Evolutionary conservation across 1,139 yeast species (phyloP), one percentile per base, ranked within the genome.

Genomic region (Suhomyces bolitotheri): DNA sequence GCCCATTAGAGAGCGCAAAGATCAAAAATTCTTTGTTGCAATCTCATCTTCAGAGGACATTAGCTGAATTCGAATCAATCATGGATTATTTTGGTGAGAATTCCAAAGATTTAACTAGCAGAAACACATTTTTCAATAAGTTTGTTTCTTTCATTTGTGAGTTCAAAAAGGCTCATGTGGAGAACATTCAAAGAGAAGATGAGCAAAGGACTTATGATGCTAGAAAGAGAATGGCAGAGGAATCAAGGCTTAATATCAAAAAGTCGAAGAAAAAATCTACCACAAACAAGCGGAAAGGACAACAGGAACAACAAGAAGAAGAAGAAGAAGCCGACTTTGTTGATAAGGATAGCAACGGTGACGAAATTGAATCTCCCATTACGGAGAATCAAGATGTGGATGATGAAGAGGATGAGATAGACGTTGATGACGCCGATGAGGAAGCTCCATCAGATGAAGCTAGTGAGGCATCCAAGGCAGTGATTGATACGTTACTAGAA

Each of bases 71-170:
- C 46, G 69, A 73, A 22, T 70, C 73, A 31, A 64, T 87, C 33
- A 81, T 92, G 92, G 66, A 66, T 33, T 83, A 78, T 53, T 92
- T 83, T 58, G 97, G 97, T 6, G 98, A 92, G 56, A 82, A 83
- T 51, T 70, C 78, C 1, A 57, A 62, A 4, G 95, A 87, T 51
- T 52, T 66, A 5, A 63, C 67, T 39, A 62, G 73, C 33, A 51
- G 69, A 30, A 64, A 62, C 35, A 49, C 54, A 1, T 71, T 71
- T 39, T 69, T 66, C 40, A 54, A 51, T 27, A 71, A 71, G 44
- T 59, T 71, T 41, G 56, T 60, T 22, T 34, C 47, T 4, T 71
- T 71, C 45, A 66, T 71, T 2, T 43, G 47, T 16, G 76, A 71
- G 38, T 71, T 66, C 44, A 71, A 66, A 44, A 62, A 55, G 40